These are phyloP conservation scores for Cutaneotrichosporon daszewskae DNA, from an alignment of 1,284 basidiomycete species.

Conservation along the genomic window DNA sequence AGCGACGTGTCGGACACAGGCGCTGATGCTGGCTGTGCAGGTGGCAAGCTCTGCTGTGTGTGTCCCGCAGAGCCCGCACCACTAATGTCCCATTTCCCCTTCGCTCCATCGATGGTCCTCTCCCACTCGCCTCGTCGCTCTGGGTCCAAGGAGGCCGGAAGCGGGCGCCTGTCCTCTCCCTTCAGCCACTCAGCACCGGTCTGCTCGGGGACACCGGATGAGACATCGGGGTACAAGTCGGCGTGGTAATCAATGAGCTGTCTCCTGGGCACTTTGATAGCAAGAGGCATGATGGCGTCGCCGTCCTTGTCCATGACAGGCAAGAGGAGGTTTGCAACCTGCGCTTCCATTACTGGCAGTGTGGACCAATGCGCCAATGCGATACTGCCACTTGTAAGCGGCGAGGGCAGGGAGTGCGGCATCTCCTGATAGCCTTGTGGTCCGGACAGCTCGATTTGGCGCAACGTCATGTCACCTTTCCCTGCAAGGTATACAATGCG, in stretches of 20 bases:
- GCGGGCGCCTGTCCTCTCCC: slow-evolving; percentile 33
- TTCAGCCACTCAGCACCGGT: slow-evolving; percentile 37
- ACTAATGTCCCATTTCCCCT: slow-evolving; percentile 2
- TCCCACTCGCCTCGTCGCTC: slow-evolving; percentile 29
- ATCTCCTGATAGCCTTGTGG: slow-evolving; percentile 41
- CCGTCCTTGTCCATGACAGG: slow-evolving; percentile 41
- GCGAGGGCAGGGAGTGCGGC: slow-evolving; percentile 30
- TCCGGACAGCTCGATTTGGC: slow-evolving; percentile 46
- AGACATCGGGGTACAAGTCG: slow-evolving; percentile 47
- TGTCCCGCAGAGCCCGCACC: too few species aligned
- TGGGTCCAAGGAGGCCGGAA: slow-evolving; percentile 33
- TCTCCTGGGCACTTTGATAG: slow-evolving; percentile 46
- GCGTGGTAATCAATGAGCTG: slow-evolving; percentile 50
- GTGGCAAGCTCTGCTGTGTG: too few species aligned
- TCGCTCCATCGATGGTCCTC: slow-evolving; percentile 6
- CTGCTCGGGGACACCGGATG: slow-evolving; percentile 40
- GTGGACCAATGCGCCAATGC: slow-evolving; percentile 35
- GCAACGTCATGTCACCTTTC: slow-evolving; percentile 48
- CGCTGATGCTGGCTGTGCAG: too few species aligned
- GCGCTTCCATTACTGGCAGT: slow-evolving; percentile 48
- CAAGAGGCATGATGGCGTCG: slow-evolving; percentile 43
- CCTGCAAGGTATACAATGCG: slow-evolving; percentile 46
- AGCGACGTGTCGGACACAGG: too few species aligned
- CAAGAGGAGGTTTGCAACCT: slow-evolving; percentile 46
- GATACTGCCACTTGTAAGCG: slow-evolving; percentile 36